Conservation (phyloP, 768 basidiomycete genomes). For the Lentinula edodes region DNA sequence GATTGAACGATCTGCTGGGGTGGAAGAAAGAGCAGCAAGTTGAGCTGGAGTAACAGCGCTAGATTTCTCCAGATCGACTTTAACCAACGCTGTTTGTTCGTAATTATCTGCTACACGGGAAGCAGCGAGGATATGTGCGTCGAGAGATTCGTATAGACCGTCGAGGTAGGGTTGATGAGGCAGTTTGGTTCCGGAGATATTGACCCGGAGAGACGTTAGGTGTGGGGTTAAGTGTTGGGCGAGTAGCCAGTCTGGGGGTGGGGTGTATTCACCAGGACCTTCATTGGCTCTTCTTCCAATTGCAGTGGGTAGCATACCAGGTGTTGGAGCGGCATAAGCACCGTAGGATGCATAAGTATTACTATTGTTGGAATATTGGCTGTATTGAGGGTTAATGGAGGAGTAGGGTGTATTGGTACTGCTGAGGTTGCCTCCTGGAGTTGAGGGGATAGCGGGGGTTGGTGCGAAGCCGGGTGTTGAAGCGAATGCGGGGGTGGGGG, state of each 20-base stretch:
- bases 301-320: constrained; percentile 14
- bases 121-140: constrained; percentile 26
- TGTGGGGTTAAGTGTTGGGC: constrained; percentile 24
- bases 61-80: constrained; percentile 13
- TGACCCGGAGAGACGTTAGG: constrained; percentile 31
- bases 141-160: constrained; percentile 28
- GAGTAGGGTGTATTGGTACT: too few relatives aligned
- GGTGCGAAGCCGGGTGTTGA: constrained; percentile 46
- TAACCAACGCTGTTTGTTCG: constrained; percentile 31
- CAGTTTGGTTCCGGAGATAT: constrained; percentile 28
- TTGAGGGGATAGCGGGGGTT: constrained; percentile 24
- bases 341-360: background rate
- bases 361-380: too few relatives aligned
- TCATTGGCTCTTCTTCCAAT: background rate
- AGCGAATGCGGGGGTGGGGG: constrained; percentile 26
- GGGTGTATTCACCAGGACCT: background rate
- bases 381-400: too few relatives aligned
- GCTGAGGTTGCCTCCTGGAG: too few relatives aligned
- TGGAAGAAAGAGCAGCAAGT: background rate
- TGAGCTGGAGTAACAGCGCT: background rate
- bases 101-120: constrained; percentile 22
- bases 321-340: constrained; percentile 27
- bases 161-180: constrained; percentile 23
- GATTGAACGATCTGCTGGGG: constrained; percentile 21
- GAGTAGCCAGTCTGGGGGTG: constrained; percentile 37